Evolutionary conservation across 306 rosid genomes (phyloP).

Genomic region (Trifolium pratense): DNA sequence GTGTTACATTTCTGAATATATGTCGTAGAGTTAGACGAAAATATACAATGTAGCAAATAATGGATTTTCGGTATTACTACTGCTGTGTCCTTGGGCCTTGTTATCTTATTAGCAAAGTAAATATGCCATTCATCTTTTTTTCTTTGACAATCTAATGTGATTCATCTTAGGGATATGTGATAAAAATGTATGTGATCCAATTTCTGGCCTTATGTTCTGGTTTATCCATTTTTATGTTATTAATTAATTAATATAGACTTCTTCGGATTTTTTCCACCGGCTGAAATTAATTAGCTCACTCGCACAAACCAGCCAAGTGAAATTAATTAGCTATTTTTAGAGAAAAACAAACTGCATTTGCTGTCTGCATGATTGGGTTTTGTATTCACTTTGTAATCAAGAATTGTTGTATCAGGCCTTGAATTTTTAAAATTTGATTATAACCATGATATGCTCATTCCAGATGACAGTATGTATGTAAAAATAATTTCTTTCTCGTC

Average conservation of each 20-base stretch:
- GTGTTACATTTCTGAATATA: not conserved
- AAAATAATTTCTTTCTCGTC: not conserved
- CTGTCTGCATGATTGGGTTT: constrained; percentile 5
- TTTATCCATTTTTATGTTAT: not conserved
- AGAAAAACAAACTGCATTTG: not conserved
- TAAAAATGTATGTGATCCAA: not conserved
- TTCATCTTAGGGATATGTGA: not conserved
- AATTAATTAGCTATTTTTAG: not conserved
- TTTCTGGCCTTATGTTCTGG: too few relatives aligned
- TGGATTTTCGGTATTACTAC: not conserved
- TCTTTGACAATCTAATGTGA: not conserved
- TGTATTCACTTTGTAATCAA: not conserved
- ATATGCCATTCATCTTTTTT: not conserved
- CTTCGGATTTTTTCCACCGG: not conserved
- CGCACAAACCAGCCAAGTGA: not conserved
- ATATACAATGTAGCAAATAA: not conserved
- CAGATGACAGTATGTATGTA: not conserved
- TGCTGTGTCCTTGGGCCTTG: not conserved
- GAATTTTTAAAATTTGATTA: not conserved
- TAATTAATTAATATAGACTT: not conserved
- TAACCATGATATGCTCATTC: not conserved
- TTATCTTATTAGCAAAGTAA: not conserved
- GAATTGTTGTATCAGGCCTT: constrained; percentile 5
- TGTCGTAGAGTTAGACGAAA: not conserved
- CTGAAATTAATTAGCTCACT: not conserved